These are phyloP conservation scores for Clathrus columnatus DNA, from an alignment of 768 basidiomycete genomes.

Conservation along the genomic window DNA sequence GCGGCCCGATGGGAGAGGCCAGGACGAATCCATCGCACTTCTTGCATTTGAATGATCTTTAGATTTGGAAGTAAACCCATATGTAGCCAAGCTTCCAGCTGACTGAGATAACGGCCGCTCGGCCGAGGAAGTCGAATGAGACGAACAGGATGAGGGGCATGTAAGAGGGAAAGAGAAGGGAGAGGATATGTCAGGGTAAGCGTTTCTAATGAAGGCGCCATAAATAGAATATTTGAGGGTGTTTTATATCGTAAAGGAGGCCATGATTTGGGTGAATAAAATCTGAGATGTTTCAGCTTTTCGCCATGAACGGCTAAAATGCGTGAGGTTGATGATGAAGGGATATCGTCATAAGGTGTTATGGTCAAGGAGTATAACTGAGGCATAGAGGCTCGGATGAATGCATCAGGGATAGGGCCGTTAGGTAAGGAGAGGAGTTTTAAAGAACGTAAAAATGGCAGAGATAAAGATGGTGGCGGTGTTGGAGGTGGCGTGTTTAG, in stretches of 20 bases:
- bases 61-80: slow-evolving; percentile 40
- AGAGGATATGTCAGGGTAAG: slow-evolving; percentile 66
- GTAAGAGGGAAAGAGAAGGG: slow-evolving; percentile 33
- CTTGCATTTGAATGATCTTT: slow-evolving; percentile 48
- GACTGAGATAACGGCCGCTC: slow-evolving; percentile 43
- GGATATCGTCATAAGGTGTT: slow-evolving; percentile 66
- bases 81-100: slow-evolving; percentile 48
- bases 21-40: slow-evolving; percentile 63
- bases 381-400: slow-evolving; percentile 55
- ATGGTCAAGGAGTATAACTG: slow-evolving; percentile 53
- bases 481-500: slow-evolving; percentile 13
- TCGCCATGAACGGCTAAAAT: slow-evolving; percentile 55
- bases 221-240: slow-evolving; percentile 20
- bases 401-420: slow-evolving; percentile 51
- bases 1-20: slow-evolving; percentile 59
- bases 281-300: slow-evolving; percentile 48
- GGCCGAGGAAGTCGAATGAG: slow-evolving; percentile 76
- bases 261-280: slow-evolving; percentile 61
- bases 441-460: slow-evolving; percentile 51
- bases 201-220: slow-evolving; percentile 50
- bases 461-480: slow-evolving; percentile 37
- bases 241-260: slow-evolving; percentile 36
- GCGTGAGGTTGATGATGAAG: slow-evolving; percentile 45
- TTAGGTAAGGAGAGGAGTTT: slow-evolving; percentile 58
- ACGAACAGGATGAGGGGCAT: slow-evolving; percentile 37